A percentile compares a stretch with the other conserved stretches of the same genome.
Conservation (phyloP, 2,329 filamentous ascomycete species). For the Alternaria panax region DNA sequence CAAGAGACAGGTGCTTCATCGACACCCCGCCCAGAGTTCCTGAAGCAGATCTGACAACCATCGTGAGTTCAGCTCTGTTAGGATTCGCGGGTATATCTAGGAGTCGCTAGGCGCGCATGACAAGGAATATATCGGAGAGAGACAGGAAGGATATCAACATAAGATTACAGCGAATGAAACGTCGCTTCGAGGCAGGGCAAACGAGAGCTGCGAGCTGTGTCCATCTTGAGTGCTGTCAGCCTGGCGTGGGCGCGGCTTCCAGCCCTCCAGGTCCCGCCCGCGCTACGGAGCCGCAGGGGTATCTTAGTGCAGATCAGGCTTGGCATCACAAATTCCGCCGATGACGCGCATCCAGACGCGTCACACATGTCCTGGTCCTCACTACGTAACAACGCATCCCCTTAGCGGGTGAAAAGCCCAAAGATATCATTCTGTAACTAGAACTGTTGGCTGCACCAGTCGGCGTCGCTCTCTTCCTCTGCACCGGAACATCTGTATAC, state of each 20-base stretch:
- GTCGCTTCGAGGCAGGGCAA: not conserved
- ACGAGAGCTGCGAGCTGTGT: not conserved
- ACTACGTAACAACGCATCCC: not conserved
- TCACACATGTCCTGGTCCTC: not conserved
- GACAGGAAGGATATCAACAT: not conserved
- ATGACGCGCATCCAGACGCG: not conserved
- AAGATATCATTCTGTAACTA: rapidly evolving
- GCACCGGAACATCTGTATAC: not conserved
- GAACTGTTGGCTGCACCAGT: not conserved
- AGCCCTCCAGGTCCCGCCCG: not conserved
- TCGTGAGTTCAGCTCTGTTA: not conserved
- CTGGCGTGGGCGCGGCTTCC: not conserved
- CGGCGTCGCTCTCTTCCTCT: not conserved
- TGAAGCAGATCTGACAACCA: conserved; percentile 16
- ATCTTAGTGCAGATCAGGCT: not conserved
- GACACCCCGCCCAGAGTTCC: conserved; percentile 60
- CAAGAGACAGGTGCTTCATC: conserved; percentile 72
- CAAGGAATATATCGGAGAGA: not conserved
- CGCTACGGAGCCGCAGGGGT: not conserved
- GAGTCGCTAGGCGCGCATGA: not conserved
- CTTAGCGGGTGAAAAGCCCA: not conserved
- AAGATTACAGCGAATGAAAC: not conserved
- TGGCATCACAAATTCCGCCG: not conserved
- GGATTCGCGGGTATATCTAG: not conserved
- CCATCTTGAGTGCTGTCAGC: conserved; percentile 3